Evolutionary conservation across 495 filamentous ascomycete genomes (phyloP).

Genomic region (Aspergillus panamensis): DNA sequence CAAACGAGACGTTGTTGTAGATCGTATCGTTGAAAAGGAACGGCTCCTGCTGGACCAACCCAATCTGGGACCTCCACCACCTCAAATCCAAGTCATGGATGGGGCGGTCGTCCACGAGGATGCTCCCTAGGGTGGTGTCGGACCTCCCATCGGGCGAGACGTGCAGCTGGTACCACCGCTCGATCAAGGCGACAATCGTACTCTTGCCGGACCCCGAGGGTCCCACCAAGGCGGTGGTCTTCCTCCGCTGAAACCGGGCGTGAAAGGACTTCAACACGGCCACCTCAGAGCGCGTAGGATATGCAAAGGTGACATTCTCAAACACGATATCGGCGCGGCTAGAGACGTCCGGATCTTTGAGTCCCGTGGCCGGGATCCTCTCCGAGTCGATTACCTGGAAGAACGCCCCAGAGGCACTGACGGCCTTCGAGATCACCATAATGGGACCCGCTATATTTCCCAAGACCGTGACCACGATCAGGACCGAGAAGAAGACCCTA

Average conservation of each 20-base stretch:
- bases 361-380: slow-evolving; percentile 31
- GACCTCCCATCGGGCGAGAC: slow-evolving; percentile 3
- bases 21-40: slow-evolving; percentile 69
- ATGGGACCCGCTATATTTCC: slow-evolving; percentile 38
- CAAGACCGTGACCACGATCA: slow-evolving; percentile 29
- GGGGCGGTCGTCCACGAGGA: slow-evolving; percentile 43
- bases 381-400: slow-evolving; percentile 46
- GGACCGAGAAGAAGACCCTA: slow-evolving; percentile 48
- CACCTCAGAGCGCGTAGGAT: slow-evolving; percentile 44
- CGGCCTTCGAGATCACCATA: slow-evolving; percentile 47
- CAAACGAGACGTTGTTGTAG: slow-evolving; percentile 61
- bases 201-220: slow-evolving; percentile 61
- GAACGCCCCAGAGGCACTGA: slow-evolving; percentile 42
- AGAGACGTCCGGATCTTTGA: slow-evolving; percentile 26
- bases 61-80: slow-evolving; percentile 63
- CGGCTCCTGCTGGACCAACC: slow-evolving; percentile 67
- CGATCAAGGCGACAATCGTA: slow-evolving; percentile 61
- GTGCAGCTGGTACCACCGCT: slow-evolving; percentile 56
- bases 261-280: slow-evolving; percentile 42
- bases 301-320: slow-evolving; percentile 58
- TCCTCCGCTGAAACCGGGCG: slow-evolving; percentile 37
- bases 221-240: slow-evolving; percentile 57
- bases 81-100: slow-evolving; percentile 53
- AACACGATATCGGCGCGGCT: slow-evolving; percentile 52
- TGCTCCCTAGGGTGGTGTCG: slow-evolving; percentile 36